Percentiles rank a stretch among this genome's conserved stretches.
Evolutionary conservation across 2,329 filamentous ascomycete species (phyloP).

Genomic region (Shiraia sp.): DNA sequence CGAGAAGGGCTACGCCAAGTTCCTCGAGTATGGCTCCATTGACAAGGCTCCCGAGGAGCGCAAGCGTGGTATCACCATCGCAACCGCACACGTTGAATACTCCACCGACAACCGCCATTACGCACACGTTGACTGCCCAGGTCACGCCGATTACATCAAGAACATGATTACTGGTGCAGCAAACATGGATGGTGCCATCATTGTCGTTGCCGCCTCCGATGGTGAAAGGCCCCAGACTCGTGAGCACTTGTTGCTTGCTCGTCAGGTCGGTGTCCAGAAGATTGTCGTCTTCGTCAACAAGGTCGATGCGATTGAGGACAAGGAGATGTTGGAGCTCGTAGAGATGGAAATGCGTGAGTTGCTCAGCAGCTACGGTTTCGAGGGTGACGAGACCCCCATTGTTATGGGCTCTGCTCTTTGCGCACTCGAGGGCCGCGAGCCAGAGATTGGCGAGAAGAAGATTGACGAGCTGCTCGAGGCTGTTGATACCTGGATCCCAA

Average conservation of each 20-base stretch:
- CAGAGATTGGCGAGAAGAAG: conserved; percentile 83
- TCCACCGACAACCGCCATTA: conserved; percentile 92
- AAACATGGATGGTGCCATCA: conserved; percentile 99
- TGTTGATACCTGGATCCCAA: conserved; percentile 96
- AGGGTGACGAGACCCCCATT: conserved; percentile 97
- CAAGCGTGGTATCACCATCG: conserved; percentile 99
- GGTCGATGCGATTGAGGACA: conserved; percentile 94
- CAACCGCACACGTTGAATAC: conserved; percentile 98
- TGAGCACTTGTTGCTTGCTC: conserved; percentile 95
- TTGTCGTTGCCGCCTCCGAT: conserved; percentile 96
- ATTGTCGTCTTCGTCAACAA: conserved; percentile 99
- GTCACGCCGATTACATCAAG: conserved; percentile 99
- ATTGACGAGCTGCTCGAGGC: conserved; percentile 90
- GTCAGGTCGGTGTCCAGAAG: conserved; percentile 96
- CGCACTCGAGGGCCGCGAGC: conserved; percentile 82
- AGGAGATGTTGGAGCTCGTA: conserved; percentile 99
- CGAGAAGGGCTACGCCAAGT: conserved; percentile 90
- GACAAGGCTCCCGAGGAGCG: conserved; percentile 99
- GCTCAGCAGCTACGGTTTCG: conserved; percentile 88
- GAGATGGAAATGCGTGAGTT: conserved; percentile 99
- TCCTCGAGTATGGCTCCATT: conserved; percentile 96
- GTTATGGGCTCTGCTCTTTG: conserved; percentile 96
- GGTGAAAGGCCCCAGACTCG: conserved; percentile 99
- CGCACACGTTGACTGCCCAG: conserved; percentile 99
- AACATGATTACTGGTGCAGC: conserved; percentile 99